Percentiles rank a stretch among this genome's conserved stretches.
Conservation (phyloP, 768 basidiomycete genomes). For the Auricularia auricula-judae region DNA sequence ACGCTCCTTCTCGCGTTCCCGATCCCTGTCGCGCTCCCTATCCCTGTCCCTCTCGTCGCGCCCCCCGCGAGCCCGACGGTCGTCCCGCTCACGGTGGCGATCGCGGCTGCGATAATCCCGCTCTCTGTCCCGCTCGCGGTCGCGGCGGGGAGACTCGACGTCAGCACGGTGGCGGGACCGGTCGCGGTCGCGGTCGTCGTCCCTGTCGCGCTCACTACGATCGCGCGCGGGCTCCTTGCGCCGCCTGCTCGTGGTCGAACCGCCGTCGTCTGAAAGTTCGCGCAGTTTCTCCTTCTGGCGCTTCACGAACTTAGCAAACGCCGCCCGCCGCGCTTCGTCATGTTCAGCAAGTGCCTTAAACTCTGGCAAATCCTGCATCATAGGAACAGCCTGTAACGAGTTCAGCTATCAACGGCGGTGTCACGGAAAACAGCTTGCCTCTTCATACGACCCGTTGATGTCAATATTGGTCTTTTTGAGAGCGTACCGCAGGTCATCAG, state of each 20-base stretch:
- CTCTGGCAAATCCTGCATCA: constrained; percentile 75
- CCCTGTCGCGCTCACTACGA: background rate
- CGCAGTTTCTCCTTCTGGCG: constrained; percentile 81
- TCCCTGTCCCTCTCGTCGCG: constrained; percentile 22
- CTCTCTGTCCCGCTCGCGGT: constrained; percentile 19
- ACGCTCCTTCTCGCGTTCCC: constrained; percentile 22
- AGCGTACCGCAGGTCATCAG: constrained; percentile 94
- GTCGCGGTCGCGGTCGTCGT: constrained; percentile 11
- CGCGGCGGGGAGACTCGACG: constrained; percentile 35
- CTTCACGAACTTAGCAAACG: constrained; percentile 82
- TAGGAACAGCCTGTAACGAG: constrained; percentile 45
- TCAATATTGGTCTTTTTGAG: constrained; percentile 85
- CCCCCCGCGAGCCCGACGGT: constrained; percentile 29
- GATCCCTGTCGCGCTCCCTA: constrained; percentile 36
- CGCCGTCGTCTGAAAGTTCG: constrained; percentile 71
- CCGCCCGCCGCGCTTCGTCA: constrained; percentile 69
- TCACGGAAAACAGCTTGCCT: constrained; percentile 35
- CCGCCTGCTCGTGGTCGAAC: constrained; percentile 65
- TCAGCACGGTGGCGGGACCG: constrained; percentile 20
- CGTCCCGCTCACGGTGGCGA: constrained; percentile 33
- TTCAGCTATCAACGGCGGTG: background rate
- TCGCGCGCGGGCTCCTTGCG: constrained; percentile 58
- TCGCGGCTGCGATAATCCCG: constrained; percentile 18
- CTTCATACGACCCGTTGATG: constrained; percentile 63
- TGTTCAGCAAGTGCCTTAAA: constrained; percentile 75